Evolutionary conservation across 768 basidiomycete species (phyloP).

Genomic region (Lactarius psammicola): DNA sequence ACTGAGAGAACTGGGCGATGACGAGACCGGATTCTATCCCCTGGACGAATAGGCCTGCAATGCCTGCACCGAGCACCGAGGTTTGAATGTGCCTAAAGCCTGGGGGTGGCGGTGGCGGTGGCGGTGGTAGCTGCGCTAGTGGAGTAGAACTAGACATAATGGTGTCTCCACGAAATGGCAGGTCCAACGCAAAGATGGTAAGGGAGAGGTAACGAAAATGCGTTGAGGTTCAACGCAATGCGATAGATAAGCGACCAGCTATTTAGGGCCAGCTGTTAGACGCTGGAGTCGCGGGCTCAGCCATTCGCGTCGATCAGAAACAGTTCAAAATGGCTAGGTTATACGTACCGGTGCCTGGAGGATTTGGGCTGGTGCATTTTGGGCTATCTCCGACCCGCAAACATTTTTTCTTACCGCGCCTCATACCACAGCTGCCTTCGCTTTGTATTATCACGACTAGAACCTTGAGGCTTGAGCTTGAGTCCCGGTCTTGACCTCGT

Average conservation of each 20-base stretch:
- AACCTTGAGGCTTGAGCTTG: background rate
- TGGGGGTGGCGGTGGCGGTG: background rate
- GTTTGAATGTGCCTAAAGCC: background rate
- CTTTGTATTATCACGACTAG: background rate
- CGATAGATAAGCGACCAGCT: background rate
- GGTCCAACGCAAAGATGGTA: background rate
- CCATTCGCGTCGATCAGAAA: background rate
- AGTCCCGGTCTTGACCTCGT: background rate
- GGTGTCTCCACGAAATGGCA: background rate
- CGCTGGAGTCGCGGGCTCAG: background rate
- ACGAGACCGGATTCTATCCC: constrained; percentile 17
- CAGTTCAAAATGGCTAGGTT: background rate
- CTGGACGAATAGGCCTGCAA: constrained; percentile 8
- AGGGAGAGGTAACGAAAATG: no score
- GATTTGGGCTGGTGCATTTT: background rate
- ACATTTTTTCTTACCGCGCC: background rate
- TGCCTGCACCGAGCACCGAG: constrained; percentile 6
- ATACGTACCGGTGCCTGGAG: background rate
- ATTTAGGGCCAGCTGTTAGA: background rate
- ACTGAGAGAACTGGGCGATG: constrained; percentile 10
- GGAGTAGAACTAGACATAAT: background rate
- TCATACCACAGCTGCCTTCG: background rate
- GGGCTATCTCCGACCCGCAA: background rate
- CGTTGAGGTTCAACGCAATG: background rate
- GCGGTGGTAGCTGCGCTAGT: background rate